Evolutionary conservation across 2,329 filamentous ascomycete species (phyloP).

Genomic region (Hirsutella rhossiliensis): DNA sequence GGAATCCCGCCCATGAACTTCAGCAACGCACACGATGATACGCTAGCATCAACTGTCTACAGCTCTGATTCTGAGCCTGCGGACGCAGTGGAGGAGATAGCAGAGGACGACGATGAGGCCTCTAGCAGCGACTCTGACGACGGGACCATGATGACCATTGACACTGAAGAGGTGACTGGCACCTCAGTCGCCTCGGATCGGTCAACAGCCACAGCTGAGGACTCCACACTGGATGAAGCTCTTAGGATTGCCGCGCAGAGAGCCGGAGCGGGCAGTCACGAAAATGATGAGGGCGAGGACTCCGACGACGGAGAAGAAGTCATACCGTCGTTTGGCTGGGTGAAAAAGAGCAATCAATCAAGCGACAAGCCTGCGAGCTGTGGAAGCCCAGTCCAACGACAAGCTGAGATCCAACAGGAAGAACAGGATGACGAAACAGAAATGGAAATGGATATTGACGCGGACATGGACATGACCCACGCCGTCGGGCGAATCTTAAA

Average conservation of each 20-base stretch:
- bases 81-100: conserved; percentile 42
- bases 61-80: conserved; percentile 53
- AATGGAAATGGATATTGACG: conserved; percentile 25
- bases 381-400: conserved; percentile 24
- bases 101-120: conserved; percentile 35
- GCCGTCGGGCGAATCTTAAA: conserved; percentile 42
- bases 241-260: conserved; percentile 62
- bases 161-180: conserved; percentile 64
- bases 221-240: conserved; percentile 64
- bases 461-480: conserved; percentile 41
- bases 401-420: conserved; percentile 3
- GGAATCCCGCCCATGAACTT: conserved; percentile 53
- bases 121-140: conserved; percentile 53
- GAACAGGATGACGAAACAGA: conserved; percentile 15
- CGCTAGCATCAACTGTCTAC: conserved; percentile 66
- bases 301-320: conserved; percentile 51
- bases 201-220: conserved; percentile 46
- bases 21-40: conserved; percentile 52
- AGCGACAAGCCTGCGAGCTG: conserved; percentile 23
- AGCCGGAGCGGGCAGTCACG: conserved; percentile 61
- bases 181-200: conserved; percentile 52
- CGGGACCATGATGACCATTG: conserved; percentile 71
- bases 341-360: conserved; percentile 37
- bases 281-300: conserved; percentile 40
- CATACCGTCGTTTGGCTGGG: conserved; percentile 68